Base-by-base conservation (phyloP, 208 protist genomes). In the Polymyxa betae region DNA sequence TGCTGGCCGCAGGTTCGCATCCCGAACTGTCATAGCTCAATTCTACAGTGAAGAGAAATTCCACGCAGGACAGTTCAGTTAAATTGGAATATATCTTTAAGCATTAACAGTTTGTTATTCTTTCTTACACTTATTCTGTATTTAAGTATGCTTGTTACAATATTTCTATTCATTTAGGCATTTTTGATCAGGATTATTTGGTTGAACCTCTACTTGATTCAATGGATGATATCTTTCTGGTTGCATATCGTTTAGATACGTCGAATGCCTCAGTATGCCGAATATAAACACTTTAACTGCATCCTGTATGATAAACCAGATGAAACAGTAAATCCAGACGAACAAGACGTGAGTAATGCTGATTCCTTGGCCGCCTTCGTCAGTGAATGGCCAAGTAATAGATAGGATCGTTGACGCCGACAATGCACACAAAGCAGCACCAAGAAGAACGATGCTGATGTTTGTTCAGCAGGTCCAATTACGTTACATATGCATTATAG, bases 11-110 rank as follows among this genome's bases (percentile, higher is more conserved):
- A 72, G 38, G 16, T 92, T 92, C 60, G 87, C 32, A 16, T 40
- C 32, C 38, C 16, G 91, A 12, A 91, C 77, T 45, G 88, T 92
- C 91, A 92, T 92, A 20, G 90, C 90, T 45, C 46, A 60, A n/a
- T 89, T 89, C 32, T 89, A 89, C n/a, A 82, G 72, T 43, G 72
- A 82, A 35, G 72, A 82, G 12, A 82, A 82, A 43, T 82, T 82
- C 72, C 35, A 35, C n/a, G 72, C 5, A 16, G 72, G 72, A 5
- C 16, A 40, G 72, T 35, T 82, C 72, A 66, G 20, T 29, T 66
- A 29, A 66, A 29, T 29, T 16, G 16, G 20, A 66, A 16, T 66
- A 66, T 29, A 66, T 66, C 29, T 66, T 32, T 66, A 66, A 66
- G n/a, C n/a, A n/a, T n/a, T n/a, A n/a, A n/a, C n/a, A n/a, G n/a